A percentile compares a stretch with the other conserved stretches of the same genome.
These are phyloP conservation scores for Nakazawaea ernobii DNA, from an alignment of 805 yeast species.

Conservation along the genomic window DNA sequence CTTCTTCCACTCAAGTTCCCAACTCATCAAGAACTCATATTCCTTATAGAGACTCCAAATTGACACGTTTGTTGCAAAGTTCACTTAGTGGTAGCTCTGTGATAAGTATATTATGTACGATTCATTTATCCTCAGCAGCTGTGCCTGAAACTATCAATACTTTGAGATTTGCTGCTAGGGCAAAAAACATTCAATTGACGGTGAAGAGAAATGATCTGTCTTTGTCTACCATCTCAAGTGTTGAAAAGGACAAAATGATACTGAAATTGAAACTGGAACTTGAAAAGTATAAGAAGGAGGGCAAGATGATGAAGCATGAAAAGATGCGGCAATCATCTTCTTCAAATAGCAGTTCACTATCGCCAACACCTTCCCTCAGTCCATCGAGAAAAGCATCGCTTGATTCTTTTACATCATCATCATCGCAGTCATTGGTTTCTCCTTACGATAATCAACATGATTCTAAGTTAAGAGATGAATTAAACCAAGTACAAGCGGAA, in stretches of 20 bases:
- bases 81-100: conserved; percentile 84
- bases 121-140: conserved; percentile 57
- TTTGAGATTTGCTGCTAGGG: conserved; percentile 86
- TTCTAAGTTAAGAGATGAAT: conserved; percentile 22
- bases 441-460: not conserved
- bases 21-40: conserved; percentile 47
- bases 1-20: conserved; percentile 12
- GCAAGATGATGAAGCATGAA: conserved; percentile 29
- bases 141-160: conserved; percentile 83
- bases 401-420: conserved; percentile 1
- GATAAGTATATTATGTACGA: conserved; percentile 82
- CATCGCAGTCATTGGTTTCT: not conserved
- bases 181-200: conserved; percentile 73
- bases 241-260: conserved; percentile 45
- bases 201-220: conserved; percentile 47
- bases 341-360: conserved; percentile 4
- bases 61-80: conserved; percentile 86
- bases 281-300: conserved; percentile 54
- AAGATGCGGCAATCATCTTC: not conserved
- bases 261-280: conserved; percentile 53
- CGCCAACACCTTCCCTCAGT: not conserved
- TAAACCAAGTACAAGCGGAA: conserved; percentile 49
- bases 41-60: conserved; percentile 90
- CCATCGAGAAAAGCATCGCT: conserved; percentile 1
- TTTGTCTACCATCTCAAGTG: conserved; percentile 22